Percentiles rank a stretch among this genome's conserved stretches.
Conservation (phyloP, 1,139 yeast species). For the Pichia sp. region DNA sequence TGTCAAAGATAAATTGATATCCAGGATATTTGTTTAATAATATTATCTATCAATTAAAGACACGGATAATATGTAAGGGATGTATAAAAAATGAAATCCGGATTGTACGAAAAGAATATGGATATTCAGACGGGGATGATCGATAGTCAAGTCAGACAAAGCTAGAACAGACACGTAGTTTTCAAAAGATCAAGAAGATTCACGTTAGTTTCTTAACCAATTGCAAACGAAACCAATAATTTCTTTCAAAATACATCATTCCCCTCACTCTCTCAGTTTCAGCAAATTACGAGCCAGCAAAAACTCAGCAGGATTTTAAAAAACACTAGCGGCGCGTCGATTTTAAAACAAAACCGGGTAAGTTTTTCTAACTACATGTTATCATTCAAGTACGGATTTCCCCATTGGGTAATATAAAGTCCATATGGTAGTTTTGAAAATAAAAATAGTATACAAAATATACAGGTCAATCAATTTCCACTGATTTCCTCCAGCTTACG, state of each 20-base stretch:
- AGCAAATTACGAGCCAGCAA: background rate
- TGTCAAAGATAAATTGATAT: background rate
- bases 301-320: background rate
- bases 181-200: background rate
- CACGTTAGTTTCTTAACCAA: background rate
- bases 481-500: constrained; percentile 5
- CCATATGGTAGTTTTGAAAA: background rate
- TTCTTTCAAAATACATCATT: background rate
- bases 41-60: background rate
- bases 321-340: background rate
- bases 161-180: background rate
- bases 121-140: background rate
- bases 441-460: background rate
- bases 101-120: background rate
- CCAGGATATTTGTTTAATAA: background rate
- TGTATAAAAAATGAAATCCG: background rate
- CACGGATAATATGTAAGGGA: background rate
- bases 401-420: background rate
- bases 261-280: background rate
- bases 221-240: background rate
- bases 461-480: background rate
- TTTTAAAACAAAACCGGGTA: background rate
- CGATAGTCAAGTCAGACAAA: background rate
- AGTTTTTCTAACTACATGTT: background rate
- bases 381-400: background rate